These are phyloP conservation scores for Venturia pyrina DNA, from an alignment of 2,329 filamentous ascomycete genomes.

Conservation along the genomic window DNA sequence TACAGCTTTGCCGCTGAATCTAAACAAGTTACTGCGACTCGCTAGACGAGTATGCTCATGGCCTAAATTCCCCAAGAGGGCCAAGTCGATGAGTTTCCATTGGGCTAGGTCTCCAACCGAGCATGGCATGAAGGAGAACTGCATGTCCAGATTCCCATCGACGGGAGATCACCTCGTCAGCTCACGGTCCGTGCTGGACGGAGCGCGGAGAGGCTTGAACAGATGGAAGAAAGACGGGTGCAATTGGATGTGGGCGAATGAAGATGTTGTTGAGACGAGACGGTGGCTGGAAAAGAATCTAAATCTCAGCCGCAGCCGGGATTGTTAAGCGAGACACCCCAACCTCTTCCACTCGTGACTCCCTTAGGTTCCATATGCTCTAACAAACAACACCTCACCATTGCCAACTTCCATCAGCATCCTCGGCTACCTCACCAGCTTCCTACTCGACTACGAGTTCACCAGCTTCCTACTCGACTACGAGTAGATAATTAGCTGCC, in stretches of 20 bases:
- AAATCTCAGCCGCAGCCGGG: not conserved
- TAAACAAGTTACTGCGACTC: not conserved
- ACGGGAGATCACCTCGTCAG: not conserved
- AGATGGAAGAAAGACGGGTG: not conserved
- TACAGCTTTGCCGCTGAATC: not conserved
- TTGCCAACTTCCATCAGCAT: not conserved
- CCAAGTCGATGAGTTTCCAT: not conserved
- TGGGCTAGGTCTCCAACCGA: not conserved
- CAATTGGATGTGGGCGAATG: not conserved
- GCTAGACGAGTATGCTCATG: not conserved
- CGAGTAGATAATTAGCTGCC: not conserved
- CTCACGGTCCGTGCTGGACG: not conserved
- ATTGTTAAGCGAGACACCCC: not conserved
- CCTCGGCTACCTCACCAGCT: not conserved
- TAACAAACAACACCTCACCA: not conserved
- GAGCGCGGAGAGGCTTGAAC: no score
- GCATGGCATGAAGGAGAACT: not conserved
- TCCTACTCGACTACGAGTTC: no score
- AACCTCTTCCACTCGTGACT: not conserved
- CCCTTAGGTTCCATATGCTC: no score
- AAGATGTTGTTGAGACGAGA: not conserved
- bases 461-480: not conserved
- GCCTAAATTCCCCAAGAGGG: not conserved
- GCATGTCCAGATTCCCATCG: not conserved
- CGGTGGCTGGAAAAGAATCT: not conserved